Percentiles rank a stretch among this genome's conserved stretches.
Conservation (phyloP, 768 basidiomycete species). For the Leccinum aurantiacum region DNA sequence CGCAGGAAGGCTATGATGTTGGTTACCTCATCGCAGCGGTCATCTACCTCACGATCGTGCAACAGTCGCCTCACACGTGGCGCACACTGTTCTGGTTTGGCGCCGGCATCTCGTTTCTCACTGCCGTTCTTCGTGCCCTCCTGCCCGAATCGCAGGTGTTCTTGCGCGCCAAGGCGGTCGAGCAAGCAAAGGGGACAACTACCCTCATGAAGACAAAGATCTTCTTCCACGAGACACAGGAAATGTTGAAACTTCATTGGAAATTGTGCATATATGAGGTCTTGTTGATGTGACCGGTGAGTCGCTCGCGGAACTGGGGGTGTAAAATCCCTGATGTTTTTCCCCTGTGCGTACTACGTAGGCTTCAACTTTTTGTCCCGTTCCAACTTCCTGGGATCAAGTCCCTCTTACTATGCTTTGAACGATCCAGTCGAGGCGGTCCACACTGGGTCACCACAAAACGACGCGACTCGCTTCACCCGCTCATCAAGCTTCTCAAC, state of each 20-base stretch:
- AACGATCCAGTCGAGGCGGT: too few species aligned
- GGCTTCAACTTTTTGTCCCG: slow-evolving; percentile 76
- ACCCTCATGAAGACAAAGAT: slow-evolving; percentile 56
- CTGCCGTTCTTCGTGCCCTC: slow-evolving; percentile 60
- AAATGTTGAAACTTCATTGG: slow-evolving; percentile 85
- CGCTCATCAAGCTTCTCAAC: too few species aligned
- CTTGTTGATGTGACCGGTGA: slow-evolving; percentile 65
- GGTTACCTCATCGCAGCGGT: slow-evolving; percentile 85
- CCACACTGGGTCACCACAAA: too few species aligned
- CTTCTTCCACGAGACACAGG: slow-evolving; percentile 70
- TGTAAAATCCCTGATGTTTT: neutral
- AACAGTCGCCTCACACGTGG: slow-evolving; percentile 49
- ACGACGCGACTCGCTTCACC: too few species aligned
- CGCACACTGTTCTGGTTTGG: slow-evolving; percentile 81
- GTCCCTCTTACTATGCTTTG: too few species aligned
- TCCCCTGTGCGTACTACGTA: slow-evolving; percentile 15
- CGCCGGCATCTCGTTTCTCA: slow-evolving; percentile 64
- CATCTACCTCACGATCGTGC: slow-evolving; percentile 68
- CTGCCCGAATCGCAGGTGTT: slow-evolving; percentile 83
- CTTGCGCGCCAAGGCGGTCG: slow-evolving; percentile 58
- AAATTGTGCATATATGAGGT: slow-evolving; percentile 79
- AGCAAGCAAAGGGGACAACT: slow-evolving; percentile 40
- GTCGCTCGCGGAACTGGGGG: slow-evolving; percentile 1
- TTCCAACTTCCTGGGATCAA: too few species aligned
- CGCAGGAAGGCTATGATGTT: slow-evolving; percentile 88